Evolutionary conservation across 2,329 filamentous ascomycete genomes (phyloP).

Genomic region (Massarina eburnea): DNA sequence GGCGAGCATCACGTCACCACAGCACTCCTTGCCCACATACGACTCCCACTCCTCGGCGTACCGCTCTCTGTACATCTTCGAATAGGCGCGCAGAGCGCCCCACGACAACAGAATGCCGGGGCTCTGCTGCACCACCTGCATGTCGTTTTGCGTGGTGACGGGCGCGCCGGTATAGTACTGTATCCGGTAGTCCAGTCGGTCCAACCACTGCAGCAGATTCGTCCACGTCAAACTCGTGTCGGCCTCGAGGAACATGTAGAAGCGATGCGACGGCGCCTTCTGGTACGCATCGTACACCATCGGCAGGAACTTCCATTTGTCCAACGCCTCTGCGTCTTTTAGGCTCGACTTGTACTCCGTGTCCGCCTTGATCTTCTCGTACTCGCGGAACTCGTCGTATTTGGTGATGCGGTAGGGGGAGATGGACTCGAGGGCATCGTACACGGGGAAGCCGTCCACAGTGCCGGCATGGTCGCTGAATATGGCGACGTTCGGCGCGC

Average conservation of each 20-base stretch:
- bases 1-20: slow-evolving; percentile 41
- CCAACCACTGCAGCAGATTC: slow-evolving; percentile 44
- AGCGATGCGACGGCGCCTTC: slow-evolving; percentile 29
- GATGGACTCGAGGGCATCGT: slow-evolving; percentile 54
- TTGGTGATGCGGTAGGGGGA: slow-evolving; percentile 30
- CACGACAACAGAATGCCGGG: slow-evolving; percentile 48
- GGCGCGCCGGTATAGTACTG: slow-evolving; percentile 47
- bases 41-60: slow-evolving; percentile 38
- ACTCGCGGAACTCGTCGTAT: slow-evolving; percentile 55
- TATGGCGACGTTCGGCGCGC: slow-evolving; percentile 58
- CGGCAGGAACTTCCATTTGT: slow-evolving; percentile 62
- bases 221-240: slow-evolving; percentile 41
- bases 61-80: slow-evolving; percentile 32
- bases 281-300: slow-evolving; percentile 54
- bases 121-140: slow-evolving; percentile 46
- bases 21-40: slow-evolving; percentile 35
- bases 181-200: slow-evolving; percentile 43
- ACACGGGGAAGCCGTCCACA: slow-evolving; percentile 52
- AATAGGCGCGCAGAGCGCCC: slow-evolving; percentile 40
- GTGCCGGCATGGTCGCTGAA: slow-evolving; percentile 60
- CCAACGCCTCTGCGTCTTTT: slow-evolving; percentile 53
- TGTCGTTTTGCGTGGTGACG: slow-evolving; percentile 33
- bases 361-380: slow-evolving; percentile 51
- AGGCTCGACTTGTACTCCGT: slow-evolving; percentile 44
- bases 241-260: slow-evolving; percentile 40